Percentiles rank a stretch among this genome's conserved stretches.
These are phyloP conservation scores for Ceratocystis smalleyi DNA, from an alignment of 2,329 filamentous ascomycete species.

Conservation along the genomic window DNA sequence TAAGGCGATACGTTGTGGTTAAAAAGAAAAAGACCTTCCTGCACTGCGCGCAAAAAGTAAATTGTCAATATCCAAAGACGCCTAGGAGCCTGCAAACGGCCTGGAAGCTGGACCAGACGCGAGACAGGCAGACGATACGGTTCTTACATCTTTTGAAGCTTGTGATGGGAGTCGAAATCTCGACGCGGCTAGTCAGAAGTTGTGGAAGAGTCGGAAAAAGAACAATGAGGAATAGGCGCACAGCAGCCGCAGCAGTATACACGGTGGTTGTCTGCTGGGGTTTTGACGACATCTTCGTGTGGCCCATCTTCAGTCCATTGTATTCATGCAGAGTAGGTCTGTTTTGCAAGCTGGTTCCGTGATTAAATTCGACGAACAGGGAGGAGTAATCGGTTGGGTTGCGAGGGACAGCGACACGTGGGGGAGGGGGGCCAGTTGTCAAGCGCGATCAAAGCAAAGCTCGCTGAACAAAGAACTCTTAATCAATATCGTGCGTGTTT, in stretches of 20 bases:
- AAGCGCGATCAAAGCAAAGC: background rate
- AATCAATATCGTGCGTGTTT: background rate
- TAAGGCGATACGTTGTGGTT: conserved; percentile 94
- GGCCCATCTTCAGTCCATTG: conserved; percentile 15
- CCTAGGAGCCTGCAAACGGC: background rate
- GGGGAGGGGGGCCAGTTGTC: background rate
- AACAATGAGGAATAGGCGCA: conserved; percentile 66
- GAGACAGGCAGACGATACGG: background rate
- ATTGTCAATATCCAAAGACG: conserved; percentile 6
- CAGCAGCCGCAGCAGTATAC: conserved; percentile 57
- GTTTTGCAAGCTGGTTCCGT: background rate
- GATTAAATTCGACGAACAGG: background rate
- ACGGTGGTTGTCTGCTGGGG: conserved; percentile 27
- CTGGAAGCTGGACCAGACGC: background rate
- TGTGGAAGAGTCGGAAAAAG: conserved; percentile 72
- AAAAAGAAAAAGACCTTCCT: conserved; percentile 93
- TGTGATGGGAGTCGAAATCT: conserved; percentile 91
- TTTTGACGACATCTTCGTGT: conserved; percentile 15
- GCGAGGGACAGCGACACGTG: background rate
- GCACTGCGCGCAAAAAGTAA: conserved; percentile 40
- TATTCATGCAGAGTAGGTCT: conserved; percentile 4
- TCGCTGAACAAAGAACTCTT: background rate
- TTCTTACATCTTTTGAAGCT: conserved; percentile 88
- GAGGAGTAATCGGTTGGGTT: background rate
- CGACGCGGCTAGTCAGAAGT: conserved; percentile 76